phyloP scores from a whole-genome alignment of 208 protist species.

The Trypanosoma lewisi region DNA sequence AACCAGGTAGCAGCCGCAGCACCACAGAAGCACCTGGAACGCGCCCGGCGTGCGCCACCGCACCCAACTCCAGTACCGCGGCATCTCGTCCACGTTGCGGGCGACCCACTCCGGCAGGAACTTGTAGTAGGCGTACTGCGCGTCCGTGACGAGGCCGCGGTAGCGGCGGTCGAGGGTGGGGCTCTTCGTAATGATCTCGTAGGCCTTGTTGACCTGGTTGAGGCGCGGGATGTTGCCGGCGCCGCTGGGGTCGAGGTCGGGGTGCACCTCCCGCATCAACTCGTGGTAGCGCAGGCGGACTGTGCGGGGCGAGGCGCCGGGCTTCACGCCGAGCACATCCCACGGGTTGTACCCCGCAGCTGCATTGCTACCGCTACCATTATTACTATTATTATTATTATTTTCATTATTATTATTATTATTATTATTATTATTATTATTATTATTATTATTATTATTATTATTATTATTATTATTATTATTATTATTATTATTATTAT shows the following conservation, averaged over 20 bases:
- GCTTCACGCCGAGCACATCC: slow-evolving; percentile 76
- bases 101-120: slow-evolving; percentile 91
- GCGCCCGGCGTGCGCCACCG: slow-evolving; percentile 71
- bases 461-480: no score
- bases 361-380: slow-evolving; percentile 16
- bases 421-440: no score
- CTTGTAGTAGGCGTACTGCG: slow-evolving; percentile 86
- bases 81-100: slow-evolving; percentile 91
- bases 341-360: slow-evolving; percentile 84
- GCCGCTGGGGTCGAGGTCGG: slow-evolving; percentile 69
- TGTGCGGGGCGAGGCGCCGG: slow-evolving; percentile 67
- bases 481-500: no score
- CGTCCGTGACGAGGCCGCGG: slow-evolving; percentile 83
- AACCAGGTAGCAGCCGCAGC: slow-evolving; percentile 64
- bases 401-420: no score
- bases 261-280: slow-evolving; percentile 83
- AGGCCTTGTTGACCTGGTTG: slow-evolving; percentile 89
- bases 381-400: no score
- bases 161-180: slow-evolving; percentile 86
- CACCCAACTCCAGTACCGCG: slow-evolving; percentile 87
- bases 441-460: no score
- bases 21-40: slow-evolving; percentile 67
- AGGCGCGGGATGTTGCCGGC: slow-evolving; percentile 74
- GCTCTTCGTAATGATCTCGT: slow-evolving; percentile 87
- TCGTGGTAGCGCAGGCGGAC: slow-evolving; percentile 83